Evolutionary conservation across 2,329 filamentous ascomycete genomes (phyloP).

Genomic region (Ampelomyces quisqualis): DNA sequence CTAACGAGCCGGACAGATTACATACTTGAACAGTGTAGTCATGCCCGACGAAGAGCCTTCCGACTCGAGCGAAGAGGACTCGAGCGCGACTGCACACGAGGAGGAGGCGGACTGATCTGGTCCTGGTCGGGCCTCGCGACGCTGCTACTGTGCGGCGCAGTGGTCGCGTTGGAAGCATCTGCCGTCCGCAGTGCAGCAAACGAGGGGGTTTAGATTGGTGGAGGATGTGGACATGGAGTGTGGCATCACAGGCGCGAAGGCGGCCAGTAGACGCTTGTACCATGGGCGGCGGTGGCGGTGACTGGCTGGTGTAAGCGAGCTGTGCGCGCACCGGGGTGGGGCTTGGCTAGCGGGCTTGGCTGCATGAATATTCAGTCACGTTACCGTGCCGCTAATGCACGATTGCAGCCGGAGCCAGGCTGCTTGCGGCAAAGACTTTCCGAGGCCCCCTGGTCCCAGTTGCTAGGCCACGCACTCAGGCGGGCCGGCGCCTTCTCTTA

Average conservation of each 20-base stretch:
- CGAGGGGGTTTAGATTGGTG: slow-evolving; percentile 19
- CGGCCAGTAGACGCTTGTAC: slow-evolving; percentile 29
- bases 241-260: slow-evolving; percentile 17
- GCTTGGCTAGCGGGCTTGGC: slow-evolving; percentile 24
- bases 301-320: slow-evolving; percentile 23
- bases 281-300: slow-evolving; percentile 18
- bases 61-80: slow-evolving; percentile 31
- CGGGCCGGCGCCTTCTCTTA: slow-evolving; percentile 23
- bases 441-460: slow-evolving; percentile 22
- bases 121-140: slow-evolving; percentile 4
- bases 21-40: slow-evolving; percentile 53
- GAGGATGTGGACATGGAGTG: slow-evolving; percentile 11
- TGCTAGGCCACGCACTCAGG: slow-evolving; percentile 18
- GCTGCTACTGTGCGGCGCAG: slow-evolving; percentile 23
- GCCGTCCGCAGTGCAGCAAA: slow-evolving; percentile 1
- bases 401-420: slow-evolving; percentile 12
- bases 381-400: slow-evolving; percentile 12
- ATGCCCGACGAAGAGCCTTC: slow-evolving; percentile 50
- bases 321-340: slow-evolving; percentile 20
- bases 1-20: slow-evolving; percentile 46
- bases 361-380: slow-evolving; percentile 26
- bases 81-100: slow-evolving; percentile 19
- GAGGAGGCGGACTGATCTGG: slow-evolving; percentile 21
- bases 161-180: slow-evolving; percentile 1
- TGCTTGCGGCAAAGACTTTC: slow-evolving; percentile 9